Evolutionary conservation across 768 basidiomycete genomes (phyloP).

Genomic region (Trametes elegans): DNA sequence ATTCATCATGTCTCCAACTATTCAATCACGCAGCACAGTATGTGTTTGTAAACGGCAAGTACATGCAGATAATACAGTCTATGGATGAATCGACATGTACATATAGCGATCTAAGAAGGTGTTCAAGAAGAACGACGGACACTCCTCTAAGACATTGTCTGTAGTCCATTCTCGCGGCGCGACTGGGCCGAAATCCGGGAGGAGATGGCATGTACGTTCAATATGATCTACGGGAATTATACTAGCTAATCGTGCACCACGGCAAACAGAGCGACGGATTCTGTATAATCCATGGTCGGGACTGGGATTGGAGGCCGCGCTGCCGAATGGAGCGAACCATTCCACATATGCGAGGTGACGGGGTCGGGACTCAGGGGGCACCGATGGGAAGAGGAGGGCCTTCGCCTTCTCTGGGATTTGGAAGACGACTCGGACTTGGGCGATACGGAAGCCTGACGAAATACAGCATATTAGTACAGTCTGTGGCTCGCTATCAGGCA

Average conservation of each 20-base stretch:
- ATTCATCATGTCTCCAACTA: not conserved
- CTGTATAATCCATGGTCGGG: conserved; percentile 27
- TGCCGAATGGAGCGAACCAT: no score
- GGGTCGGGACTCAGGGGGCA: not conserved
- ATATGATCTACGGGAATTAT: conserved; percentile 7
- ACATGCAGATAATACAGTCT: not conserved
- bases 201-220: conserved; percentile 3
- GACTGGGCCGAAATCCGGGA: conserved; percentile 3
- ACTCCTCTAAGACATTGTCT: conserved; percentile 8
- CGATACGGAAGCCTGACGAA: conserved; percentile 27
- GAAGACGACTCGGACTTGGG: conserved; percentile 29
- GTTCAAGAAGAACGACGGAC: conserved; percentile 8
- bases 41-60: not conserved
- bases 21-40: no score
- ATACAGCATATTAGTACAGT: not conserved
- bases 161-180: conserved; percentile 7
- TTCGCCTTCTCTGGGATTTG: conserved; percentile 16
- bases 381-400: not conserved
- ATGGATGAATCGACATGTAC: not conserved
- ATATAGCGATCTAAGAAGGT: conserved; percentile 6
- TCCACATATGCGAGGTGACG: conserved; percentile 32
- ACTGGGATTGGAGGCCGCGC: conserved; percentile 21
- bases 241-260: conserved; percentile 7
- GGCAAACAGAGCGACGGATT: conserved; percentile 14
- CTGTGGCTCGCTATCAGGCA: no score